phyloP scores from a whole-genome alignment of 345 rosid species.

The Gossypium longicalyx region DNA sequence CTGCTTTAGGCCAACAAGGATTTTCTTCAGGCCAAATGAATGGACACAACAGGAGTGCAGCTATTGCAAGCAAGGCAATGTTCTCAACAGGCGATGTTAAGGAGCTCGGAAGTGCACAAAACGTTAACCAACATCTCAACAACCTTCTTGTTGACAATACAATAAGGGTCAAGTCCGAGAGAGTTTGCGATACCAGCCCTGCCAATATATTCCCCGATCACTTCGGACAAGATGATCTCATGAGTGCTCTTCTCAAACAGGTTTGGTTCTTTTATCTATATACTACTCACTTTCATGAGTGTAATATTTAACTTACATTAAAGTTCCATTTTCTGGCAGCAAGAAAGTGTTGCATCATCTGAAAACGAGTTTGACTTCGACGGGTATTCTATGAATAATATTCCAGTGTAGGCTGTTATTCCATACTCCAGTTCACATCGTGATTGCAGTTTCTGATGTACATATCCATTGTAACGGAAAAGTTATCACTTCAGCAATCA shows the following conservation, averaged over 20 bases:
- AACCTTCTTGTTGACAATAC: conserved; percentile 32
- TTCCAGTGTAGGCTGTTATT: conserved; percentile 46
- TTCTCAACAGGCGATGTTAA: conserved; percentile 31
- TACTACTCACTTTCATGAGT: background rate
- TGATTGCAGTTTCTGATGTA: conserved; percentile 28
- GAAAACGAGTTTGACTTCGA: conserved; percentile 78
- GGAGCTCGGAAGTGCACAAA: conserved; percentile 25
- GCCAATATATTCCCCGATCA: conserved; percentile 46
- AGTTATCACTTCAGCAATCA: conserved; percentile 16
- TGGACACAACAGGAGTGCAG: conserved; percentile 35
- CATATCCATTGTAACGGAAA: conserved; percentile 29
- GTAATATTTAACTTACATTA: background rate
- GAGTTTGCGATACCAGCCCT: conserved; percentile 41
- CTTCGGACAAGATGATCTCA: conserved; percentile 80
- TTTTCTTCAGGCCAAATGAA: conserved; percentile 52
- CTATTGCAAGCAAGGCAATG: conserved; percentile 31
- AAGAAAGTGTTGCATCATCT: conserved; percentile 49
- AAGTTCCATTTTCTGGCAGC: conserved; percentile 40
- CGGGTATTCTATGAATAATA: conserved; percentile 64
- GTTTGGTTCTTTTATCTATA: conserved; percentile 30
- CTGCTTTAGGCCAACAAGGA: conserved; percentile 41
- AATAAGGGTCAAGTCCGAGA: conserved; percentile 65
- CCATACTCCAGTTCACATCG: conserved; percentile 1
- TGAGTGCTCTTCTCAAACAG: conserved; percentile 81
- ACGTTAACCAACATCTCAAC: conserved; percentile 32